Evolutionary conservation across 2,329 filamentous ascomycete species (phyloP), one percentile per base, ranked within the genome.

Genomic region (Chrysoporthe austroafricana): DNA sequence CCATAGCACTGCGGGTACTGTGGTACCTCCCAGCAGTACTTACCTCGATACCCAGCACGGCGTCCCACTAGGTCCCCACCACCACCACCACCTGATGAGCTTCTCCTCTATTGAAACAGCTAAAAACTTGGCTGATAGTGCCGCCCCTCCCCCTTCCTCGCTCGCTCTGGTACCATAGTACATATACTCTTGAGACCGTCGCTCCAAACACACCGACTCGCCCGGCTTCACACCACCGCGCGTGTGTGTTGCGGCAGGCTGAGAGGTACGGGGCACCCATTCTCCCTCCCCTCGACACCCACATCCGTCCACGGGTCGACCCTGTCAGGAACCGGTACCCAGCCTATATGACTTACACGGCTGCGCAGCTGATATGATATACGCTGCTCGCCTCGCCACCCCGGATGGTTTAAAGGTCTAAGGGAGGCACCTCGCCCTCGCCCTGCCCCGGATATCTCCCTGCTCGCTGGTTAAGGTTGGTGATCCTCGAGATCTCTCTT

Each of bases 31-130:
- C 16, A 59, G 26, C 21, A 52, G 48, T 52, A 52, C 48, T 26
- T 26, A 50, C 8, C 13, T 21, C 48, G n/a, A 50, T 50, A 50
- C 48, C n/a, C 8, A 21, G 48, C 26, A 26, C 57, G 61, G 54
- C 60, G 57, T 65, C 64, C 67, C 67, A 69, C 64, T 26, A 66
- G n/a, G 42, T 63, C 64, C 66, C 39, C 60, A 46, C 60, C 60
- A 16, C 32, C 26, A n/a, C 36, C 46, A 52, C 60, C 46, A 62
- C 34, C 21, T 52, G 18, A n/a, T 42, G 60, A 69, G 54, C 62
- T 66, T 56, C 43, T 60, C 64, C 61, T 63, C 67, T 43, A 66
- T 69, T 63, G 67, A 69, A 69, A 66, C 64, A 66, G 57, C 62
- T 61, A 64, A 59, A 59, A 62, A 54, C 48, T 60, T 67, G 65